A percentile compares a stretch with the other conserved stretches of the same genome.
phyloP scores from a whole-genome alignment of 805 yeast genomes.

The Yarrowia bubula region DNA sequence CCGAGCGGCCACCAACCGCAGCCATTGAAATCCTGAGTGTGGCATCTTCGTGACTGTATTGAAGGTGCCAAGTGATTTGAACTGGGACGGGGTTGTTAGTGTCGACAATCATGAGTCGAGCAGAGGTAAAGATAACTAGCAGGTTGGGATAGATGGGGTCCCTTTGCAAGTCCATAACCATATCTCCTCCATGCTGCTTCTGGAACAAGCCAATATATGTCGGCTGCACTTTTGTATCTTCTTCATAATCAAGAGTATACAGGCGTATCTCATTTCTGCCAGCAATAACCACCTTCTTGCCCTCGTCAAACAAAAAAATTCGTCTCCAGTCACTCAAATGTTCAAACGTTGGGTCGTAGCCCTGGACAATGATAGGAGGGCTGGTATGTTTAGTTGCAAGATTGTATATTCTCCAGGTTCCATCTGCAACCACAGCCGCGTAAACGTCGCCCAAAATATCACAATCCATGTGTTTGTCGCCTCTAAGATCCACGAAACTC shows the following conservation, averaged over 20 bases:
- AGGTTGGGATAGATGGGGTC: not conserved
- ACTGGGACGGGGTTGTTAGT: not conserved
- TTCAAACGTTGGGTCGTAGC: not conserved
- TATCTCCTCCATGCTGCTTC: not conserved
- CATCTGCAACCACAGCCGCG: slow-evolving; percentile 7
- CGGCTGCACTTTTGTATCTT: not conserved
- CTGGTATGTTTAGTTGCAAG: not conserved
- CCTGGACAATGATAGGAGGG: not conserved
- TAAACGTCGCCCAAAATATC: not conserved
- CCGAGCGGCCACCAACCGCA: not conserved
- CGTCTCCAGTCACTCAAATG: not conserved
- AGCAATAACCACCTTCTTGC: not conserved
- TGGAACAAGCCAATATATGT: not conserved
- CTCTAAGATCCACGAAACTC: not conserved
- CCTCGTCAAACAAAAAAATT: not conserved
- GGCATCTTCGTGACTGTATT: not conserved
- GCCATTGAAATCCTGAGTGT: not conserved
- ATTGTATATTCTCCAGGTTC: slow-evolving; percentile 5
- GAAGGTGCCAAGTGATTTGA: not conserved
- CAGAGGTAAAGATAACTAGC: not conserved
- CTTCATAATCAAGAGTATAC: not conserved
- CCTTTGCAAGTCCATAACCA: not conserved
- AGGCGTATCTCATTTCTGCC: not conserved
- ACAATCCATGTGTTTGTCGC: not conserved
- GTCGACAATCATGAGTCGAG: not conserved